A percentile compares a stretch with the other conserved stretches of the same genome.
phyloP scores from a whole-genome alignment of 805 yeast genomes.

The Saccharomycopsis fodiens region DNA sequence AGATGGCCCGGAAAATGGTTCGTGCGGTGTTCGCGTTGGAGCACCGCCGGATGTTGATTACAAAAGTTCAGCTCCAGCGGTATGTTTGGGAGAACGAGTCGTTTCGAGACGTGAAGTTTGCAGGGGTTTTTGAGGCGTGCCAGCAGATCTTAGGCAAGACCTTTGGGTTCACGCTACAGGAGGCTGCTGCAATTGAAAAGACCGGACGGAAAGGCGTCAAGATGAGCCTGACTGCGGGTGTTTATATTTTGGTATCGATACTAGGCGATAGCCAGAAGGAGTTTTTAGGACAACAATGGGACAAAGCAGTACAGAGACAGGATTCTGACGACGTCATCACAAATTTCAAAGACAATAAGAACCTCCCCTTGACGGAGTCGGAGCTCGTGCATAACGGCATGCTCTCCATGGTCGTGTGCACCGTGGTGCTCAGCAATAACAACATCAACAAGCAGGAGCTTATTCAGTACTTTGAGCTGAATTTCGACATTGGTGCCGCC shows the following conservation, averaged over 20 bases:
- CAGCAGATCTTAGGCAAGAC: slow-evolving; percentile 7
- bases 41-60: slow-evolving; percentile 12
- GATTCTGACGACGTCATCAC: slow-evolving; percentile 3
- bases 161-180: slow-evolving; percentile 14
- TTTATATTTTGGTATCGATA: slow-evolving; percentile 7
- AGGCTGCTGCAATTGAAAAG: neutral
- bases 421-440: slow-evolving; percentile 24
- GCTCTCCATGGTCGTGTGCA: slow-evolving; percentile 21
- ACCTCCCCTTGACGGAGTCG: slow-evolving; percentile 19
- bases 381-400: slow-evolving; percentile 23
- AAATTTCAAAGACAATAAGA: slow-evolving; percentile 5
- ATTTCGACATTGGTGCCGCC: slow-evolving; percentile 25
- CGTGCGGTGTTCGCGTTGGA: slow-evolving; percentile 18
- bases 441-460: slow-evolving; percentile 35
- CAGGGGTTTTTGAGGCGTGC: slow-evolving; percentile 15
- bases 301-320: slow-evolving; percentile 9
- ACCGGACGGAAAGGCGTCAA: neutral
- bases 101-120: slow-evolving; percentile 14
- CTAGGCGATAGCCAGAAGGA: slow-evolving; percentile 1
- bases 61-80: slow-evolving; percentile 14
- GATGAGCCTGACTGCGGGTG: too few species aligned
- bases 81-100: slow-evolving; percentile 17
- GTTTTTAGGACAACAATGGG: slow-evolving; percentile 13
- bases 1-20: slow-evolving; percentile 19
- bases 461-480: slow-evolving; percentile 31